Percentiles rank a stretch among this genome's conserved stretches.
Evolutionary conservation across 2,329 filamentous ascomycete genomes (phyloP).

Genomic region (Chrysoporthe deuterocubensis): DNA sequence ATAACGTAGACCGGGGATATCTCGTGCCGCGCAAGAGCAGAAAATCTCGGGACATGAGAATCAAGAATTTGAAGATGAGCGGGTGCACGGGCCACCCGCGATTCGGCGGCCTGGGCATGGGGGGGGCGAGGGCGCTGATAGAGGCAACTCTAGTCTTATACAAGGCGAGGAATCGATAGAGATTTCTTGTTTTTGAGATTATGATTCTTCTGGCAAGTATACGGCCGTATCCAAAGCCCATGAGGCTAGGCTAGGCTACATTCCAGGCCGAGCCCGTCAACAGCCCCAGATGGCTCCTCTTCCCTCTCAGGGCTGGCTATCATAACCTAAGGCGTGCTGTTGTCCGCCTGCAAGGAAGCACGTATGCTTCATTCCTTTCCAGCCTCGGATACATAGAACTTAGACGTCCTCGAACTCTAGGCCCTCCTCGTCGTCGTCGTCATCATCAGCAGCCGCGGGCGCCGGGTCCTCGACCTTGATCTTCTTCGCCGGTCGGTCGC

Average conservation of each 20-base stretch:
- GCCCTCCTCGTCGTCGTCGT: conserved; percentile 55
- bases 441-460: conserved; percentile 28
- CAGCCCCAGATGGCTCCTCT: background rate
- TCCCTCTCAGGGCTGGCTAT: background rate
- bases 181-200: background rate
- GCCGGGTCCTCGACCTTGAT: conserved; percentile 58
- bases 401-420: conserved; percentile 64
- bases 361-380: background rate
- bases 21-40: too few relatives aligned
- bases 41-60: background rate
- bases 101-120: background rate
- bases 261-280: background rate
- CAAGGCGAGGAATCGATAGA: background rate
- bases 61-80: conserved; percentile 15
- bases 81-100: conserved; percentile 21
- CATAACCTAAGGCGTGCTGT: conserved; percentile 13
- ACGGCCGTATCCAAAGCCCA: background rate
- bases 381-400: background rate
- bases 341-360: conserved; percentile 17
- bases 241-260: background rate
- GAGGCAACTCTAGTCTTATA: background rate
- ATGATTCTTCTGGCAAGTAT: background rate
- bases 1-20: background rate
- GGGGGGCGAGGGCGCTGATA: background rate
- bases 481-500: conserved; percentile 60